phyloP scores from a whole-genome alignment of 2,329 filamentous ascomycete genomes.

The Leptodontidium sp. region DNA sequence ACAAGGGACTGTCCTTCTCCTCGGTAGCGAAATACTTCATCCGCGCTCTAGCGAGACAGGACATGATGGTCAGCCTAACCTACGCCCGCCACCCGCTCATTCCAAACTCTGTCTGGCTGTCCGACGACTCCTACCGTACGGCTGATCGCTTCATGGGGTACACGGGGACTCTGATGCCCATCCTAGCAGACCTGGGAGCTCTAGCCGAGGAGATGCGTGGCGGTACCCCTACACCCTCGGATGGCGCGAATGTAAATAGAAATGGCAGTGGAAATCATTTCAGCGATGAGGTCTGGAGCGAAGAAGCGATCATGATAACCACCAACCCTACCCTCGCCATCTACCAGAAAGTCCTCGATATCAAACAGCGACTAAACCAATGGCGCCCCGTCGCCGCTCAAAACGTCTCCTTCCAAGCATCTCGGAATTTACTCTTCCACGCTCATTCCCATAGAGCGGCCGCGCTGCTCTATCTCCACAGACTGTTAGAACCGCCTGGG shows the following conservation, averaged over 20 bases:
- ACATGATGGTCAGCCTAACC: conserved; percentile 45
- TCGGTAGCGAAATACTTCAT: conserved; percentile 47
- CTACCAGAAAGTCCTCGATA: conserved; percentile 34
- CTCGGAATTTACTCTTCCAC: conserved; percentile 44
- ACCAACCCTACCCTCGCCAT: neutral
- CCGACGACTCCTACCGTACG: conserved; percentile 34
- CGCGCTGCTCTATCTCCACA: conserved; percentile 44
- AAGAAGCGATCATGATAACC: conserved; percentile 15
- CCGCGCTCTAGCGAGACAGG: conserved; percentile 46
- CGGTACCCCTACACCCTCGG: neutral
- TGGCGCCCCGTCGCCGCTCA: conserved; percentile 42
- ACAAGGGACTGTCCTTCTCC: conserved; percentile 38
- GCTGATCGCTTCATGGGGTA: conserved; percentile 48
- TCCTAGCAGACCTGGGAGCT: conserved; percentile 43
- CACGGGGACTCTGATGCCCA: conserved; percentile 45
- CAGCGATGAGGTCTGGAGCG: conserved; percentile 1
- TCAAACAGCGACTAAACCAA: conserved; percentile 35
- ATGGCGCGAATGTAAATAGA: neutral
- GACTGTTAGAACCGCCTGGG: conserved; percentile 41
- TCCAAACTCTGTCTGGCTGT: conserved; percentile 43
- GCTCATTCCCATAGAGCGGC: conserved; percentile 43
- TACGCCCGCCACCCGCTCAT: conserved; percentile 40
- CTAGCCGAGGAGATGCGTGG: conserved; percentile 44
- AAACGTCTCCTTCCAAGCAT: conserved; percentile 39
- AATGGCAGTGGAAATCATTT: neutral